Evolutionary conservation across 2,329 filamentous ascomycete species (phyloP).

Genomic region (Pyricularia sp.): DNA sequence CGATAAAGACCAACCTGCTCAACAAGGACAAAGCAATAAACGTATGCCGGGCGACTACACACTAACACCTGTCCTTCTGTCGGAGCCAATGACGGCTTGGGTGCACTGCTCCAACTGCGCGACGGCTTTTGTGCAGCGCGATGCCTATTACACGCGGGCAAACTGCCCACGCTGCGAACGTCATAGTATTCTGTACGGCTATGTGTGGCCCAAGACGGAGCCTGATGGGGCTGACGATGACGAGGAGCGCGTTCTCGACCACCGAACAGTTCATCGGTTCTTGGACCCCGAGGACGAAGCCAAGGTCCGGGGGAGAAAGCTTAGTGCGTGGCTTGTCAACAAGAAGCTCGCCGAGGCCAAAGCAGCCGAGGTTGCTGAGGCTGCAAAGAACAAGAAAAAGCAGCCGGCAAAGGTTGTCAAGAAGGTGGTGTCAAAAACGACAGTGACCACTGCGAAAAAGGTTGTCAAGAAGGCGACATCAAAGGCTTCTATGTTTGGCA

Average conservation of each 20-base stretch:
- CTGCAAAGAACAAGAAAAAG: neutral
- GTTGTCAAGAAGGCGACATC: neutral
- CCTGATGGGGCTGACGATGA: slow-evolving; percentile 65
- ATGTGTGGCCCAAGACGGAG: slow-evolving; percentile 92
- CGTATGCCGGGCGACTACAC: slow-evolving; percentile 69
- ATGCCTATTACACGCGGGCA: slow-evolving; percentile 77
- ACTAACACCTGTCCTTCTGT: slow-evolving; percentile 66
- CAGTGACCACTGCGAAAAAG: neutral
- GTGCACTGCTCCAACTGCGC: slow-evolving; percentile 81
- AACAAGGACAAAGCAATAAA: neutral
- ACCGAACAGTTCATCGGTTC: slow-evolving; percentile 81
- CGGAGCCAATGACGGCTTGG: slow-evolving; percentile 70
- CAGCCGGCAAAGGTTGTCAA: neutral
- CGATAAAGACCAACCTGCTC: neutral
- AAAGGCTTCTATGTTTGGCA: neutral
- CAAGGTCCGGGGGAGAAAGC: slow-evolving; percentile 32
- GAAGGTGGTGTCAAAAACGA: neutral
- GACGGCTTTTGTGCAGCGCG: slow-evolving; percentile 73
- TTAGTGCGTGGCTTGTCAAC: slow-evolving; percentile 3
- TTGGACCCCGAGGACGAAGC: slow-evolving; percentile 61
- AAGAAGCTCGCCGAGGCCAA: neutral
- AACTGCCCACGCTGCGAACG: slow-evolving; percentile 90
- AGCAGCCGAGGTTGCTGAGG: neutral
- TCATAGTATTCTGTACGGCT: slow-evolving; percentile 92
- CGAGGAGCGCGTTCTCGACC: slow-evolving; percentile 66